Evolutionary conservation across 169 alveolate genomes (phyloP), one percentile per base, ranked within the genome.

Genomic region (Plasmodium vinckei): DNA sequence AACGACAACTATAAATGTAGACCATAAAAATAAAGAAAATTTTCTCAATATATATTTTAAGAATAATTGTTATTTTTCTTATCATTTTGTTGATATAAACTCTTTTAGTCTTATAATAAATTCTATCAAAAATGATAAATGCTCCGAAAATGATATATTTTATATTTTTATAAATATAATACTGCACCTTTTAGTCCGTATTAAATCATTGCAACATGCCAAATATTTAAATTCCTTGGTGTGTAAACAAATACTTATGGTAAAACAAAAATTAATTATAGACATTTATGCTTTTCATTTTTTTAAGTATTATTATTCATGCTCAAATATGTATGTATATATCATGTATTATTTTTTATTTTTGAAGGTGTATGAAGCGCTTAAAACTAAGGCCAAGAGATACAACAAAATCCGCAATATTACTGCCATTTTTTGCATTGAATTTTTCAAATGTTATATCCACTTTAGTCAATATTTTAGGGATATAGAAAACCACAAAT

Each of bases 61-160:
- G 51, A 65, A 77, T 19, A 47, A 15, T 44, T 63, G 70, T 21
- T 77, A 77, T 56, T 77, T 77, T 44, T 77, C 88, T 7, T 77
- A 49, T 59, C 88, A 77, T 69, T 77, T 64, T 77, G 71, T 61
- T 63, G 77, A 77, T 42, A 77, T 77, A 56, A 63, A 39, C 47
- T 63, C 88, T 5, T 77, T 77, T 77, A 12, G 19, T 17, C 65
- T 63, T 77, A 19, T 77, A 10, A 12, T 77, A 77, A 77, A 77
- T 57, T 23, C 70, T 23, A 77, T 77, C 51, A 27, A 64, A 53
- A 10, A 17, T 23, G 61, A 64, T 54, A 15, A 9, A 51, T 61
- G 42, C 27, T 39, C 33, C 17, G 51, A 49, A 69, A 53, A 19
- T 53, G 88, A 77, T 2, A 64, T 77, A 47, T n/a, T 47, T 63